Evolutionary conservation across 2,329 filamentous ascomycete genomes (phyloP), one percentile per base, ranked within the genome.

Genomic region (Fusarium tricinctum): DNA sequence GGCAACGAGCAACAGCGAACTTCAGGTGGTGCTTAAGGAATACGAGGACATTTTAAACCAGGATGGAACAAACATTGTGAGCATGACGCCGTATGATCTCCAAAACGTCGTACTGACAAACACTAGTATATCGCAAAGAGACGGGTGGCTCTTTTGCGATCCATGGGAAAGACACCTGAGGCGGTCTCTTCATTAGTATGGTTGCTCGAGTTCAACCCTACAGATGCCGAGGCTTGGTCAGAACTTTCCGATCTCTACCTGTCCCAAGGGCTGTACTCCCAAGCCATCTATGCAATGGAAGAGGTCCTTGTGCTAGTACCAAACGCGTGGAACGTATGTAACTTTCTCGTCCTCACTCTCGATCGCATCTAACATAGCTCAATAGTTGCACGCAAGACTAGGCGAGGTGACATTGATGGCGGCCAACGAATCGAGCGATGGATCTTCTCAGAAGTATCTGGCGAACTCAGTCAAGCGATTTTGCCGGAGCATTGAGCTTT

Each of bases 161-260:
- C 91, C 28, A 85, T 97, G 78, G 89, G 89, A 30, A 89, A 88
- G 73, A 82, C 83, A 2, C 74, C 86, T 2, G 93, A 97, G 67
- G 92, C 96, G 1, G 91, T 94, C 44, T 81, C 88, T 32, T 89
- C 91, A 28, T 81, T 98, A 59, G 89, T 90, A 65, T 85, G 89
- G 58, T 85, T 98, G 28, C 82, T 99, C 46, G 92, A 97, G 75
- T 89, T 91, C 64, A 92, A 90, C 54, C 94, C 96, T 3, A 97
- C 92, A 3, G 96, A 99, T 81, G 90, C 91, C 8, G 96, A 99
- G 82, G 90, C 92, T 12, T 99, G 96, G 96, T 88, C 93, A 52
- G 96, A 99, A 81, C 84, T 98, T 71, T 89, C 92, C 53, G 93
- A 97, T 76, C 81, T 97, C 64, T 98, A 99, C 79, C 85, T 94